These are phyloP conservation scores for Boletus hoseneyae DNA, from an alignment of 1,284 basidiomycete species.

Conservation along the genomic window DNA sequence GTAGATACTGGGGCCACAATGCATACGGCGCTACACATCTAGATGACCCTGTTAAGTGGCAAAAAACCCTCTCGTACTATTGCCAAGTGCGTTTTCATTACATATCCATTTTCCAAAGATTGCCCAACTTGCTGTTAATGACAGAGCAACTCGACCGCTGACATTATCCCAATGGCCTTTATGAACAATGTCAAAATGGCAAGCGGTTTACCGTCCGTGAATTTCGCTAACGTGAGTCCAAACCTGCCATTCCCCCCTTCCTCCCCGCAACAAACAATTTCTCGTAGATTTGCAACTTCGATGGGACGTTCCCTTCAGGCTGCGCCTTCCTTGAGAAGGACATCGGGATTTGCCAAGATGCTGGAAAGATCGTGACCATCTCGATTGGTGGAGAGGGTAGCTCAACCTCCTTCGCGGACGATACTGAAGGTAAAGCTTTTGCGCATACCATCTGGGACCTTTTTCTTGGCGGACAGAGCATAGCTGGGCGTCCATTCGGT, in stretches of 20 bases:
- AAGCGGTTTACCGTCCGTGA: slow-evolving; percentile 55
- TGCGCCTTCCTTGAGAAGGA: slow-evolving; percentile 54
- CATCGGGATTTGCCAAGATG: slow-evolving; percentile 58
- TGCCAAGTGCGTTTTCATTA: slow-evolving; percentile 17
- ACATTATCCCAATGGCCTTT: slow-evolving; percentile 57
- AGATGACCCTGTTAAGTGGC: slow-evolving; percentile 25
- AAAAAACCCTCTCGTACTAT: slow-evolving; percentile 29
- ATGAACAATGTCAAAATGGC: slow-evolving; percentile 53
- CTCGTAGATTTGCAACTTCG: slow-evolving; percentile 40
- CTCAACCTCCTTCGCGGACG: slow-evolving; percentile 43
- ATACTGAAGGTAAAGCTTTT: slow-evolving; percentile 49
- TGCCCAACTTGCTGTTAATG: background rate
- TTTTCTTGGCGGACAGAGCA: slow-evolving; percentile 52
- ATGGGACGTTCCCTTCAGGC: slow-evolving; percentile 48
- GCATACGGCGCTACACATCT: slow-evolving; percentile 31
- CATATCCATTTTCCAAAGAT: background rate
- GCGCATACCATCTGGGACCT: slow-evolving; percentile 63
- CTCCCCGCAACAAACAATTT: background rate
- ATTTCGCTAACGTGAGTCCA: slow-evolving; percentile 55
- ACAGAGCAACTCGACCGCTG: slow-evolving; percentile 15
- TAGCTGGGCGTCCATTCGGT: slow-evolving; percentile 55
- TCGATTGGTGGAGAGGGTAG: slow-evolving; percentile 63
- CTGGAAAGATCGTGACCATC: slow-evolving; percentile 64
- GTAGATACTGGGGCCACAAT: slow-evolving; percentile 34
- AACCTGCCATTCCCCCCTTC: background rate